A percentile compares a stretch with the other conserved stretches of the same genome.
Conservation (phyloP, 208 protist genomes). For the Leishmania lainsoni region DNA sequence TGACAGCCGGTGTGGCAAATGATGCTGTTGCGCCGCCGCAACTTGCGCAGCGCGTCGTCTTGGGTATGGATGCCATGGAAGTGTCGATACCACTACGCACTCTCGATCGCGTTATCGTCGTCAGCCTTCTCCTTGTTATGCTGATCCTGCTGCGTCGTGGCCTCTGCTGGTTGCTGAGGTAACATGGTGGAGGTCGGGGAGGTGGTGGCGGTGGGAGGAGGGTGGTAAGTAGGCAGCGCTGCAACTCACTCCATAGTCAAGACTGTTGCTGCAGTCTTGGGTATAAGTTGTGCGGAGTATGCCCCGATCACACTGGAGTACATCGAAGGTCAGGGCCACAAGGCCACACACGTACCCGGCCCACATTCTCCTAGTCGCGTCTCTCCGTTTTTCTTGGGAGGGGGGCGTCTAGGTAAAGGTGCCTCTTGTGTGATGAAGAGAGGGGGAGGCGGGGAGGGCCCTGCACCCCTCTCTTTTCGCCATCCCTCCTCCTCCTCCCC, state of each 20-base stretch:
- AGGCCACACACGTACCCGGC: no score
- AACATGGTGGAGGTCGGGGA: neutral
- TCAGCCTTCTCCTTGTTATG: conserved; percentile 18
- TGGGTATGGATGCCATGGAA: conserved; percentile 10
- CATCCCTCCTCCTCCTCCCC: no score
- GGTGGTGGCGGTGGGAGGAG: neutral
- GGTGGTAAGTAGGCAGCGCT: neutral
- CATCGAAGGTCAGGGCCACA: neutral
- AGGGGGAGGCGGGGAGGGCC: neutral
- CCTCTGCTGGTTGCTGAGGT: conserved; percentile 9
- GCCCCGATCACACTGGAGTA: neutral
- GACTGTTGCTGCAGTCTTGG: neutral
- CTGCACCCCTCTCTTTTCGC: neutral
- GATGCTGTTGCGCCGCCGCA: conserved; percentile 9
- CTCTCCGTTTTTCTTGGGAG: neutral
- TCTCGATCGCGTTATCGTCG: conserved; percentile 24
- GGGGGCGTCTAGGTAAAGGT: no score
- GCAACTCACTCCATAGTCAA: neutral
- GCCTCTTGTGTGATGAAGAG: neutral
- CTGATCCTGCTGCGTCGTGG: conserved; percentile 32
- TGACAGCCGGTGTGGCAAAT: neutral
- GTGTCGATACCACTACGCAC: conserved; percentile 11
- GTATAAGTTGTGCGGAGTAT: neutral
- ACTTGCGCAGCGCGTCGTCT: conserved; percentile 10
- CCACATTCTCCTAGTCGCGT: neutral